Evolutionary conservation across 2,329 filamentous ascomycete genomes (phyloP), one percentile per base, ranked within the genome.

Genomic region (Polychaeton citri): DNA sequence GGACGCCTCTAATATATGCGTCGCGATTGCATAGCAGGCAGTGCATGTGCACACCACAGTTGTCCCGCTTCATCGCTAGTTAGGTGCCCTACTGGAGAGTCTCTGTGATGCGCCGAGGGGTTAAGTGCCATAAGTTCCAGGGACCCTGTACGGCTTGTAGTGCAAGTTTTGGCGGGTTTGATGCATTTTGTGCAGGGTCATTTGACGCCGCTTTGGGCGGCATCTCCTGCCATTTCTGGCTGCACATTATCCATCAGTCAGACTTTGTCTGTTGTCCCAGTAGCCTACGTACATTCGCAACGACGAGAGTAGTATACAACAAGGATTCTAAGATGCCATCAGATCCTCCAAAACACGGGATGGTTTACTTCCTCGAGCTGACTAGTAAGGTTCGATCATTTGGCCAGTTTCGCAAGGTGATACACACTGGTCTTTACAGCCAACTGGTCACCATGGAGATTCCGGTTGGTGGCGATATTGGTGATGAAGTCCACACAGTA

Each of bases 401-500:
- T 15, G 65, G 60, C 2, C 69, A 74, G 38, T 79, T 78, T 50
- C 62, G 74, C 3, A 71, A 69, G 21, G 73, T 79, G 16, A 55
- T 79, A 10, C 74, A 69, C 55, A 79, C 75, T 2, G 74, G 74
- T 0, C 55, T 79, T 5, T 78, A 77, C 51, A 67, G 64, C 8
- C 75, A 79, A 52, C 54, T 79, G 6, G 74, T 79, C 0, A 63
- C 74, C 0, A 79, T 79, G 74, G 74, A 73, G 30, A 64, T 79
- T 0, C 75, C 74, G 0, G 69, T 75, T 0, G 67, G 65, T 10
- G 74, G 74, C 2, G 74, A 79, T 19, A 79, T 79, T 45, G 73
- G 75, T n/a, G 74, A 79, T 35, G 74, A 79, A 57, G 74, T 76
- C 40, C 74, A 79, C 50, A 71, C 69, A 0, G 74, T 78, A 24